Evolutionary conservation across 495 filamentous ascomycete species (phyloP).

Genomic region (Aspergillus cristatus): DNA sequence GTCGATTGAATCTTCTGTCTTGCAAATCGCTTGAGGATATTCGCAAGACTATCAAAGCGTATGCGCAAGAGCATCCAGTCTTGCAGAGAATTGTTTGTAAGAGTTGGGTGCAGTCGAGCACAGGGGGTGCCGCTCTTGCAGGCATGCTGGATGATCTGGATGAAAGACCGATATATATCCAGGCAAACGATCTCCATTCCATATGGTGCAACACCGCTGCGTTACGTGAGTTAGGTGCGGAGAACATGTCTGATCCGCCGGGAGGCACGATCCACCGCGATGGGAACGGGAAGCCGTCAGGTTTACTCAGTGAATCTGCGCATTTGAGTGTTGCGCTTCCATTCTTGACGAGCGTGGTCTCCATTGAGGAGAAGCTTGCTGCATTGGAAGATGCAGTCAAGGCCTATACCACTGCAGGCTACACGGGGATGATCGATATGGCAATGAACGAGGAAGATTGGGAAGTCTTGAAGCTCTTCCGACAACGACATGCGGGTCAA

Average conservation of each 20-base stretch:
- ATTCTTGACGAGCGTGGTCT: slow-evolving; percentile 41
- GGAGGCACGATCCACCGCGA: slow-evolving; percentile 50
- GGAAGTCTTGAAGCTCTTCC: slow-evolving; percentile 44
- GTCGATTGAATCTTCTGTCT: slow-evolving; percentile 43
- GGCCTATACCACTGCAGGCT: slow-evolving; percentile 46
- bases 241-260: slow-evolving; percentile 39
- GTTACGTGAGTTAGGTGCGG: slow-evolving; percentile 40
- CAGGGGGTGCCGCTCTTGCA: slow-evolving; percentile 39
- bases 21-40: slow-evolving; percentile 50
- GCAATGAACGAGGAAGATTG: slow-evolving; percentile 58
- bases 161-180: slow-evolving; percentile 48
- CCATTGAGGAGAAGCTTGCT: slow-evolving; percentile 42
- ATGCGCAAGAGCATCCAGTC: slow-evolving; percentile 40
- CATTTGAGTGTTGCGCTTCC: slow-evolving; percentile 50
- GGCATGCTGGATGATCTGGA: slow-evolving; percentile 44
- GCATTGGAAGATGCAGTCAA: slow-evolving; percentile 40
- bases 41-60: slow-evolving; percentile 36
- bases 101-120: slow-evolving; percentile 50
- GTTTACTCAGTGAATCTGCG: slow-evolving; percentile 50
- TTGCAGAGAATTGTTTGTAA: slow-evolving; percentile 44
- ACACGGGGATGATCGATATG: slow-evolving; percentile 60
- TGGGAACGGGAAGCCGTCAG: slow-evolving; percentile 39
- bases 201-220: slow-evolving; percentile 53
- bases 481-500: slow-evolving; percentile 25
- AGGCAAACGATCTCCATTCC: slow-evolving; percentile 54